These are phyloP conservation scores for Huntiella moniliformis DNA, from an alignment of 2,329 filamentous ascomycete genomes.

Conservation along the genomic window DNA sequence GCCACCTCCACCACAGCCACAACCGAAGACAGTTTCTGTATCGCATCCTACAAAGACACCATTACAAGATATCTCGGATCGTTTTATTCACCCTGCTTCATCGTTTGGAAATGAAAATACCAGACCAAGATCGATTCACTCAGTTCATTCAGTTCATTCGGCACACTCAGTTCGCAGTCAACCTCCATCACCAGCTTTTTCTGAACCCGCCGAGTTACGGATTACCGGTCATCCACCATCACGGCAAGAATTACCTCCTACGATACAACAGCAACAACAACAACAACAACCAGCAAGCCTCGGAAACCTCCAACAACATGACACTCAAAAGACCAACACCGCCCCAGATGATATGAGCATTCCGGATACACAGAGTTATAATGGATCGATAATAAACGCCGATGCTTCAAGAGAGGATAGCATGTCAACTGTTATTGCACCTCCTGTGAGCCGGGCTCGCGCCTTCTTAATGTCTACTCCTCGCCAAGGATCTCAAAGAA, in stretches of 20 bases:
- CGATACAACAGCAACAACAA: neutral
- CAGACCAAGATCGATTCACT: too few relatives aligned
- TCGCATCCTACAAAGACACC: slow-evolving; percentile 9
- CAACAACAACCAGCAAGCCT: neutral
- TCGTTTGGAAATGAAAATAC: too few relatives aligned
- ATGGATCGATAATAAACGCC: slow-evolving; percentile 21
- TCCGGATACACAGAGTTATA: slow-evolving; percentile 38
- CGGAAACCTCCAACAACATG: neutral
- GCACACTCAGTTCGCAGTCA: neutral
- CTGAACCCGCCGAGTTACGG: neutral
- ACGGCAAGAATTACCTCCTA: neutral
- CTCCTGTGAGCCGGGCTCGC: slow-evolving; percentile 12
- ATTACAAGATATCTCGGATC: slow-evolving; percentile 27
- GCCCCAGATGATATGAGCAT: slow-evolving; percentile 20
- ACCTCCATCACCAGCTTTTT: neutral
- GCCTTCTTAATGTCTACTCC: slow-evolving; percentile 15
- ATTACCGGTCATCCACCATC: neutral
- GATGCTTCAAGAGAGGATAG: slow-evolving; percentile 2
- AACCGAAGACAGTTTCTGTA: slow-evolving; percentile 18
- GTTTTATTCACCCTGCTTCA: slow-evolving; percentile 17
- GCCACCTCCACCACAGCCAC: slow-evolving; percentile 29
- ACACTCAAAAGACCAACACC: neutral
- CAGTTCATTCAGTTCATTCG: too few relatives aligned
- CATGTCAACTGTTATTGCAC: slow-evolving; percentile 20
- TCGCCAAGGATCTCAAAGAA: slow-evolving; percentile 34